A percentile compares a stretch with the other conserved stretches of the same genome.
These are phyloP conservation scores for Penicillium pancosmium DNA, from an alignment of 495 filamentous ascomycete species.

Conservation along the genomic window DNA sequence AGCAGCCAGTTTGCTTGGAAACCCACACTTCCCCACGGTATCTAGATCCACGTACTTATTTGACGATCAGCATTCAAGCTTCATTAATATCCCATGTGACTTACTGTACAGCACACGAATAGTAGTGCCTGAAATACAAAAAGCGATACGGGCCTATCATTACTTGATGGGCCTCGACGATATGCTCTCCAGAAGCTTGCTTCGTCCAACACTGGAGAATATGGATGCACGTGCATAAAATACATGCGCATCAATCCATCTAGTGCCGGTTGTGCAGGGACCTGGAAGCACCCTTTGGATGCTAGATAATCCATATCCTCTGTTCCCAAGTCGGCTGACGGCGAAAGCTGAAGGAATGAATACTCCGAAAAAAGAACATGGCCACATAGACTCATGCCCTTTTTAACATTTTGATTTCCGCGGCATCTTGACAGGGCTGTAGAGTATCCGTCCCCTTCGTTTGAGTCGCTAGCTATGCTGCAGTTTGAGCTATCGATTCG, in stretches of 20 bases:
- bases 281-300: neutral
- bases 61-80: neutral
- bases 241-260: neutral
- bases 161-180: neutral
- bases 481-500: neutral
- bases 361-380: neutral
- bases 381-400: neutral
- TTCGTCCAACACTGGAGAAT: neutral
- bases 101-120: neutral
- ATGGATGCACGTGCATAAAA: conserved; percentile 1
- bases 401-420: neutral
- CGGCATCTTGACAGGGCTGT: no score
- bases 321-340: neutral
- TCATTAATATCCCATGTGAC: neutral
- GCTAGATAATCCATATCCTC: neutral
- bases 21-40: neutral
- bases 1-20: neutral
- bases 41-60: neutral
- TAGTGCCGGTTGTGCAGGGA: neutral
- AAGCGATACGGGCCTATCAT: neutral
- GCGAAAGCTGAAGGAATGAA: neutral
- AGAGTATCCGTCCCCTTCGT: no score
- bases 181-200: neutral
- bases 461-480: no score
- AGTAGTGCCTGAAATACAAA: conserved; percentile 1